Evolutionary conservation across 441 rosid genomes (phyloP), one percentile per base, ranked within the genome.

Genomic region (Hura crepitans): DNA sequence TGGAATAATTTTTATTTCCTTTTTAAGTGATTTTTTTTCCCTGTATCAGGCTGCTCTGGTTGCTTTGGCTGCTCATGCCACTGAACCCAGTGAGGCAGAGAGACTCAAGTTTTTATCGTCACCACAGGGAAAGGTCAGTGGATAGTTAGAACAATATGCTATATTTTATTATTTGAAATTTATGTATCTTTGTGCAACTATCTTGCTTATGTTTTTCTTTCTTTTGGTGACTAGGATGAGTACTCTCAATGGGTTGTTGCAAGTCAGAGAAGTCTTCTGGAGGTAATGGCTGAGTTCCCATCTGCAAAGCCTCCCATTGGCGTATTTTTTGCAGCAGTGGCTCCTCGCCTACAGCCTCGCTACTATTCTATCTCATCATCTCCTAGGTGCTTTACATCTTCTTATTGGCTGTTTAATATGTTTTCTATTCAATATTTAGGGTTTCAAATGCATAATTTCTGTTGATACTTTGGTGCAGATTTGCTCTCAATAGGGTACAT

Each of bases 301-400:
- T 91, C 98, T 25, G 91, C 89, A 60, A 93, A 81, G 78, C 86
- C 97, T 65, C 89, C 97, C 28, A 82, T 93, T 63, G 95, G 97
- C 79, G 93, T 89, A 8, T 91, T 93, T 80, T 93, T 93, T 86
- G 96, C 96, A 46, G 92, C 95, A 58, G 80, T 93, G 43, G 90
- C 97, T 71, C 97, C 98, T 77, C 95, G 79, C 64, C 85, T 93
- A 56, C 97, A 87, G 74, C 96, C 97, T 80, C 93, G 96, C 70
- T 93, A 84, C 79, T 89, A 93, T 82, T 93, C 98, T 49, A 93
- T 93, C 81, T 91, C 98, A 47, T 93, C 98, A 33, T 93, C 98
- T 25, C 96, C 98, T 14, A 88, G 91, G 98, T 93, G 57, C 71
- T 77, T 70, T 42, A 18, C 54, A 69, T 46, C 30, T 39, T 46